Conservation (phyloP, 805 yeast genomes). For the Nakazawaea ishiwadae region DNA sequence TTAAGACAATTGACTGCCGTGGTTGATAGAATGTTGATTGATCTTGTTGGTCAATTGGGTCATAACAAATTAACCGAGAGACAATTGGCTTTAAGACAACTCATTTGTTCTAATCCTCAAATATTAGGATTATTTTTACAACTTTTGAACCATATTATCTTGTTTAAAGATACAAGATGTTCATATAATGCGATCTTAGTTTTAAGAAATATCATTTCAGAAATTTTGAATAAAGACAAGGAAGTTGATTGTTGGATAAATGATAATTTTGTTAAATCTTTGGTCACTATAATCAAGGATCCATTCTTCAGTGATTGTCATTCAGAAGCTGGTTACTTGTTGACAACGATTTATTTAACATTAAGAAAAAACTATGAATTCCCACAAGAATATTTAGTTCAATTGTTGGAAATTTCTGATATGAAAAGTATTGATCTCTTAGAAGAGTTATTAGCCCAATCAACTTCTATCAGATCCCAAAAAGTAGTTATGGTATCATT, state of each 20-base stretch:
- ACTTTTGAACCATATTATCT: constrained; percentile 69
- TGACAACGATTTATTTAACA: constrained; percentile 74
- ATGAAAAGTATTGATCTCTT: constrained; percentile 55
- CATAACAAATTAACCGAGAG: constrained; percentile 42
- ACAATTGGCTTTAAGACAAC: constrained; percentile 59
- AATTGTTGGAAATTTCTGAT: constrained; percentile 22
- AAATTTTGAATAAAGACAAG: constrained; percentile 61
- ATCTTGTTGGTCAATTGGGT: constrained; percentile 77
- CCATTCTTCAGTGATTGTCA: constrained; percentile 82
- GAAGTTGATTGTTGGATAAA: constrained; percentile 70
- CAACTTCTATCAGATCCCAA: constrained; percentile 74
- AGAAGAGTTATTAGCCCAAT: constrained; percentile 56
- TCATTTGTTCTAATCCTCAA: constrained; percentile 59
- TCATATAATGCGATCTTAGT: constrained; percentile 85
- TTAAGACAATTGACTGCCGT: constrained; percentile 90
- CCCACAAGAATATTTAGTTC: constrained; percentile 43
- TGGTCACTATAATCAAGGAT: constrained; percentile 64
- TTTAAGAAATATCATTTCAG: constrained; percentile 67
- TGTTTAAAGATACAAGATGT: constrained; percentile 86
- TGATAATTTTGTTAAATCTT: constrained; percentile 63
- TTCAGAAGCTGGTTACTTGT: constrained; percentile 85
- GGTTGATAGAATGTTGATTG: constrained; percentile 81
- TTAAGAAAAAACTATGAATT: constrained; percentile 64
- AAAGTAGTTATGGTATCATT: constrained; percentile 75
- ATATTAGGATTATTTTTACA: constrained; percentile 76